Evolutionary conservation across 768 basidiomycete species (phyloP), one percentile per base, ranked within the genome.

Genomic region (Agrocybe pediades): DNA sequence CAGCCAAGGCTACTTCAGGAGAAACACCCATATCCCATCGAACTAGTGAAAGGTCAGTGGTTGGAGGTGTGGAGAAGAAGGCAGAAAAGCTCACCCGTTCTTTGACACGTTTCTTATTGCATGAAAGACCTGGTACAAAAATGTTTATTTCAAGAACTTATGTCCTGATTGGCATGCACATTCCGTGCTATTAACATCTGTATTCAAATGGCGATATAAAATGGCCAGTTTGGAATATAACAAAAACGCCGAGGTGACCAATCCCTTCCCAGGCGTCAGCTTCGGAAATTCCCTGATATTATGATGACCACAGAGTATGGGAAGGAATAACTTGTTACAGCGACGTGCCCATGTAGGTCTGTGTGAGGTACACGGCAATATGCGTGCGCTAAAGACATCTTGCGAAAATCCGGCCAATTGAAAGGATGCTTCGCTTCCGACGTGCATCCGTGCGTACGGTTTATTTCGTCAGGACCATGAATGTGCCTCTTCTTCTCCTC

Each of bases 1-100:
- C 57, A 17, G 60, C 54, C 48, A 61, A 48, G 29, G 54, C 60
- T 20, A 58, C 50, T 29, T 58, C 54, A 48, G 55, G 46, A 45
- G 30, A 24, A 41, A 62, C 17, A n/a, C 47, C 60, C 57, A 58
- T 62, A 26, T 39, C 24, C 51, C 58, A 60, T 57, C 45, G 51
- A 60, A 21, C 36, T 33, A 15, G 6, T 20, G 42, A 30, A 16
- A 9, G 42, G 26, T 23, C 27, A 44, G 29, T 24, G 50, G 5
- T 36, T 36, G 33, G 11, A 36, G n/a, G 33, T 36, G 21, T 16
- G 41, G 44, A 26, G 25, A 33, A 29, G 43, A 45, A 46, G 39
- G 24, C 15, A n/a, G 43, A 30, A 6, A 30, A 39, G 21, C 19
- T 36, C 21, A n/a, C 25, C 25, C 9, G 7, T 44, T 52, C 19